Percentiles rank a stretch among this genome's conserved stretches.
These are phyloP conservation scores for Fraxinus sp. DNA, from an alignment of 305 asterid species.

Conservation along the genomic window DNA sequence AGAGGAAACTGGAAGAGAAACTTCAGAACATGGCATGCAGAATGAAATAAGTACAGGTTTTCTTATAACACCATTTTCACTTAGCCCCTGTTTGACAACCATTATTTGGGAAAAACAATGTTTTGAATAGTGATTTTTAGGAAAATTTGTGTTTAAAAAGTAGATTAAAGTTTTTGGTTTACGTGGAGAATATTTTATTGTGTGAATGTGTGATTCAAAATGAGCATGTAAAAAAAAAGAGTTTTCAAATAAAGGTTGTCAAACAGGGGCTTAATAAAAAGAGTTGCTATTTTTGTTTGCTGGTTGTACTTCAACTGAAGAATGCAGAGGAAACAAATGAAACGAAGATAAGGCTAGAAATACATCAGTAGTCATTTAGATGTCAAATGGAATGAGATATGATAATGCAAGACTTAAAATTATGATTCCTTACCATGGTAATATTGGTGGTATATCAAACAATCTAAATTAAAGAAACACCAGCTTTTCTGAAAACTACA, in stretches of 20 bases:
- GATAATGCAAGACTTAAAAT: background rate
- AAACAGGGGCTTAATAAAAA: background rate
- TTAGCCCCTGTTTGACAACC: background rate
- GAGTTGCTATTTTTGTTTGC: background rate
- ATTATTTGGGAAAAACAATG: background rate
- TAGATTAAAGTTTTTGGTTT: background rate
- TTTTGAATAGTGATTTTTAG: background rate
- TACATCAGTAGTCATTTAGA: background rate
- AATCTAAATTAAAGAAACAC: background rate
- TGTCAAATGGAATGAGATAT: background rate
- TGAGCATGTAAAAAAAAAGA: too few species aligned
- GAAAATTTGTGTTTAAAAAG: background rate
- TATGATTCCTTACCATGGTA: background rate
- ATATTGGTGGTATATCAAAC: background rate
- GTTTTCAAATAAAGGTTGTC: background rate
- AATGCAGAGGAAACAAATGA: background rate
- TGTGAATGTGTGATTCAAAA: too few species aligned
- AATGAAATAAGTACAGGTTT: background rate
- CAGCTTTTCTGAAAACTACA: background rate
- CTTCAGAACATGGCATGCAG: background rate
- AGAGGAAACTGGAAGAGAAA: background rate
- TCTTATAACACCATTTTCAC: background rate
- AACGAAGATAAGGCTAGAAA: background rate
- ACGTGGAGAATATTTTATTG: background rate
- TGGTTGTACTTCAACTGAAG: background rate